A percentile compares a stretch with the other conserved stretches of the same genome.
phyloP scores from a whole-genome alignment of 805 yeast genomes.

The Candida oleophila region DNA sequence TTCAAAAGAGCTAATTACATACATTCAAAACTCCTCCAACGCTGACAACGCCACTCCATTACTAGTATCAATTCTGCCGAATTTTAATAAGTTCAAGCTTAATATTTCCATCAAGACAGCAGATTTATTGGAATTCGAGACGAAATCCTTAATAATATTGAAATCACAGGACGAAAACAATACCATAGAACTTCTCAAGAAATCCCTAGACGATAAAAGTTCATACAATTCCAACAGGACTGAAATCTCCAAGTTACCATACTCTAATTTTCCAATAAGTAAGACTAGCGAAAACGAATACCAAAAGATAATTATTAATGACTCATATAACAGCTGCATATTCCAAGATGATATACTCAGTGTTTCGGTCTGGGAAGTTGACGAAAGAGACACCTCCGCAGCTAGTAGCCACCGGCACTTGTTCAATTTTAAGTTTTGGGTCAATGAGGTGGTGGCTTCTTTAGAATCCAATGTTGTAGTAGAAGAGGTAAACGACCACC shows the following conservation, averaged over 20 bases:
- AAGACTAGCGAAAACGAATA: slow-evolving; percentile 11
- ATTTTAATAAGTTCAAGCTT: slow-evolving; percentile 25
- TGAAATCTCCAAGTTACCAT: slow-evolving; percentile 31
- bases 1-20: slow-evolving; percentile 18
- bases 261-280: slow-evolving; percentile 21
- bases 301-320: slow-evolving; percentile 30
- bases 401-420: slow-evolving; percentile 12
- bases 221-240: slow-evolving; percentile 3
- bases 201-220: neutral
- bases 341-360: slow-evolving; percentile 18
- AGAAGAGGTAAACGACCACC: neutral
- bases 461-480: neutral
- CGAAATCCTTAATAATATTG: slow-evolving; percentile 28
- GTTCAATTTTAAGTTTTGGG: slow-evolving; percentile 28
- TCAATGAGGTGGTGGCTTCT: slow-evolving; percentile 12
- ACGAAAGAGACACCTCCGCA: slow-evolving; percentile 11
- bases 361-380: slow-evolving; percentile 25
- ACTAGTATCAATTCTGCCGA: slow-evolving; percentile 25
- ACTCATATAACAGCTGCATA: slow-evolving; percentile 15
- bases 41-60: slow-evolving; percentile 23
- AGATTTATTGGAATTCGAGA: neutral
- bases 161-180: slow-evolving; percentile 23
- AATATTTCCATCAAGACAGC: slow-evolving; percentile 23
- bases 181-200: slow-evolving; percentile 10
- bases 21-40: slow-evolving; percentile 21